These are phyloP conservation scores for Paspalum vaginatum DNA, from an alignment of 176 grass and related monocot genomes.

Conservation along the genomic window DNA sequence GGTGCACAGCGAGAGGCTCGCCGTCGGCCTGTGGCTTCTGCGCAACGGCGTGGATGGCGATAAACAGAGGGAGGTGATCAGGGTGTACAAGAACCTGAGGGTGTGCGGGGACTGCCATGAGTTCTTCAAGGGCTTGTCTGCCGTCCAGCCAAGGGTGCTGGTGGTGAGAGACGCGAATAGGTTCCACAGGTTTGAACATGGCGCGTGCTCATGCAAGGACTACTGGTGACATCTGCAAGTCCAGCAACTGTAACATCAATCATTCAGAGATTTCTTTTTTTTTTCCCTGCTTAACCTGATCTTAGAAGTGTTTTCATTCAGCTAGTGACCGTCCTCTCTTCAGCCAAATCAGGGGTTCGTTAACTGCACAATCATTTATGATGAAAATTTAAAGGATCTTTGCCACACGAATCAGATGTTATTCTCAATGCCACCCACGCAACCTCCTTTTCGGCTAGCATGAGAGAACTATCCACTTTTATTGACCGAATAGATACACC, in stretches of 20 bases:
- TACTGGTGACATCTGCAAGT: constrained; percentile 38
- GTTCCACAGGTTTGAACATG: constrained; percentile 54
- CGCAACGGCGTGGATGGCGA: not conserved
- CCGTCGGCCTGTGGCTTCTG: constrained; percentile 49
- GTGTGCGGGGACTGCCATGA: constrained; percentile 51
- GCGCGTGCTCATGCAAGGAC: constrained; percentile 44
- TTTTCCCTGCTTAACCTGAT: no score
- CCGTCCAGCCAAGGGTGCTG: constrained; percentile 10
- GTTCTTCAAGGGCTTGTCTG: constrained; percentile 47
- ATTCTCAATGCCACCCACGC: no score
- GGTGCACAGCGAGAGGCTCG: constrained; percentile 53
- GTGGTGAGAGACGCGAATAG: constrained; percentile 54
- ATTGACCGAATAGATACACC: not conserved
- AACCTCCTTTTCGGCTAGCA: not conserved
- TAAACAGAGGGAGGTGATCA: constrained; percentile 16
- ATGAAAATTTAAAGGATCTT: no score
- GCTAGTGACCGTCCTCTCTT: no score
- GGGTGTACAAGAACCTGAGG: constrained; percentile 62
- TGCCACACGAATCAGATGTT: no score
- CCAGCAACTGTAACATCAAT: not conserved
- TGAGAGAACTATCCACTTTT: not conserved
- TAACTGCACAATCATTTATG: no score
- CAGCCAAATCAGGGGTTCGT: no score
- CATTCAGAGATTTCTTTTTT: no score
- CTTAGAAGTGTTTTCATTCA: no score